Percentiles rank a stretch among this genome's conserved stretches.
Conservation (phyloP, 208 protist species). For the Trypanosoma scelopori region DNA sequence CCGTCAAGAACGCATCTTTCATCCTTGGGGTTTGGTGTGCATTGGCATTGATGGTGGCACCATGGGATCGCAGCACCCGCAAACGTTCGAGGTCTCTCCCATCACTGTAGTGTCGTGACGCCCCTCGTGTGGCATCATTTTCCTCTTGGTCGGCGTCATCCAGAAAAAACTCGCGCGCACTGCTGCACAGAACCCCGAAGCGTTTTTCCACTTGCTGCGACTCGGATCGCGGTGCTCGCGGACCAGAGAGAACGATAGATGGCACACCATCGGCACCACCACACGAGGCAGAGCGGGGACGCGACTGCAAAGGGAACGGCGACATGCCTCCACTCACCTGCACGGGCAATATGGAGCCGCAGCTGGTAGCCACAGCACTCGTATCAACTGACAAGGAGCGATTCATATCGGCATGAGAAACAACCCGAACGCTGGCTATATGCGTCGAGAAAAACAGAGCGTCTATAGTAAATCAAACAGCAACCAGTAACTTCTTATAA, state of each 20-base stretch:
- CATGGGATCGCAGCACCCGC: not conserved
- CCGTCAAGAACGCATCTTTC: not conserved
- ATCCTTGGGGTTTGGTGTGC: not conserved
- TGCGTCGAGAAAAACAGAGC: too few relatives aligned
- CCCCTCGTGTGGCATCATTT: not conserved
- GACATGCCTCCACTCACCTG: not conserved
- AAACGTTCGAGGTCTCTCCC: not conserved
- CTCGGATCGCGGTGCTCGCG: not conserved
- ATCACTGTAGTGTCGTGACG: not conserved
- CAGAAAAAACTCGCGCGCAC: not conserved
- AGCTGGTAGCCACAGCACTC: too few relatives aligned
- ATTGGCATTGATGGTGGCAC: not conserved
- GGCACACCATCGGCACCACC: not conserved
- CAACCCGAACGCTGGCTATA: too few relatives aligned
- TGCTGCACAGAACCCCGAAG: not conserved
- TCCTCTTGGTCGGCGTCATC: not conserved
- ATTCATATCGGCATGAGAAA: too few relatives aligned
- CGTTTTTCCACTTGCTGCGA: too few relatives aligned
- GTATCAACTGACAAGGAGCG: too few relatives aligned
- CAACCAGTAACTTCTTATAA: too few relatives aligned
- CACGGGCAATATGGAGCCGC: too few relatives aligned
- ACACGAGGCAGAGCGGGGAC: not conserved
- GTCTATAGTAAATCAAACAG: too few relatives aligned
- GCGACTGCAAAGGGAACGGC: not conserved
- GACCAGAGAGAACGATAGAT: conserved; percentile 13